These are phyloP conservation scores for Wallemia ichthyophaga DNA, from an alignment of 1,284 basidiomycete genomes.

Conservation along the genomic window DNA sequence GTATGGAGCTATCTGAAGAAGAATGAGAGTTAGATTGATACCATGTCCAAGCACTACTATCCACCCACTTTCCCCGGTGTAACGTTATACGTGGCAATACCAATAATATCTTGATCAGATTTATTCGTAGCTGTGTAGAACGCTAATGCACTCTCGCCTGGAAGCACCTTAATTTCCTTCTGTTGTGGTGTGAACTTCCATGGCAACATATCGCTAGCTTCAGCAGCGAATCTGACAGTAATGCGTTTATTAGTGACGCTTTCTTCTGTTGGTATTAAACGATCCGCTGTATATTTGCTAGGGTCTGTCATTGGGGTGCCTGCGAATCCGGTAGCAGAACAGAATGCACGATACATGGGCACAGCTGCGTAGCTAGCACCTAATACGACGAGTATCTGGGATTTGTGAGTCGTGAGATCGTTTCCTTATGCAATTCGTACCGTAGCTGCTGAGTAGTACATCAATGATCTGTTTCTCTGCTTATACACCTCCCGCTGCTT, in stretches of 20 bases:
- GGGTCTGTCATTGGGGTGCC: constrained; percentile 74
- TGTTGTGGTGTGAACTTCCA: constrained; percentile 85
- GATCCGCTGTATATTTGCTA: constrained; percentile 44
- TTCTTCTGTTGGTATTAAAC: constrained; percentile 41
- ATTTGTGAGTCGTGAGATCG: not conserved
- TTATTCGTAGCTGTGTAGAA: constrained; percentile 87
- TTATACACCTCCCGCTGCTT: not conserved
- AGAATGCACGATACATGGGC: constrained; percentile 89
- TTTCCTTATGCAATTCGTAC: not conserved
- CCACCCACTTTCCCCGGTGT: constrained; percentile 50
- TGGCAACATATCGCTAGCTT: constrained; percentile 57
- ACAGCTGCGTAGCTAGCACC: constrained; percentile 87
- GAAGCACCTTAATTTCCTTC: constrained; percentile 62
- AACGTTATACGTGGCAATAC: constrained; percentile 96
- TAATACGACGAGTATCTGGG: constrained; percentile 41
- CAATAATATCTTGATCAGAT: constrained; percentile 63
- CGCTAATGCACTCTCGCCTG: constrained; percentile 82
- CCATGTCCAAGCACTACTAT: no score
- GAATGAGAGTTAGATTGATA: not conserved
- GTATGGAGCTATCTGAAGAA: constrained; percentile 61
- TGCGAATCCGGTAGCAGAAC: constrained; percentile 82
- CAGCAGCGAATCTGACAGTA: constrained; percentile 85
- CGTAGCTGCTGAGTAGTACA: not conserved
- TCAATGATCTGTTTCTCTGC: not conserved
- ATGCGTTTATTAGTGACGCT: constrained; percentile 31